phyloP scores from a whole-genome alignment of 441 rosid genomes.

The Gossypium aridum region DNA sequence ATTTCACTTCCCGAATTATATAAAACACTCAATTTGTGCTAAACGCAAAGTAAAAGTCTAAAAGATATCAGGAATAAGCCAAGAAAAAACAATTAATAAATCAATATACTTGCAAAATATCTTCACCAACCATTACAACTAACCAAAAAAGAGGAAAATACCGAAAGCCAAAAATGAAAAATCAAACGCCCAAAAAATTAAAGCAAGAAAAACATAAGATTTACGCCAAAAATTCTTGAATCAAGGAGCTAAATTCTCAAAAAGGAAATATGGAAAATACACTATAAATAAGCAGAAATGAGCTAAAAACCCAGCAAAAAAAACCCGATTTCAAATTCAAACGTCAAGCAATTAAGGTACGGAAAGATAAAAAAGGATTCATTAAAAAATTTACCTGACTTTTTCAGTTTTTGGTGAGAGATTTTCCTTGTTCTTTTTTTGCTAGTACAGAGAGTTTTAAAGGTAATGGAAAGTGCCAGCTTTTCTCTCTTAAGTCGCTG shows the following conservation, averaged over 20 bases:
- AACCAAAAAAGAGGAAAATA: not conserved
- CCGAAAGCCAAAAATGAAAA: not conserved
- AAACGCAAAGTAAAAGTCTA: not conserved
- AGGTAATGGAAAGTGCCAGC: no score
- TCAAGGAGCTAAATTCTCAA: not conserved
- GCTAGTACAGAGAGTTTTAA: not conserved
- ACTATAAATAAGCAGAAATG: not conserved
- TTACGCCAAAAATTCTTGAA: not conserved
- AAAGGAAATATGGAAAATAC: not conserved
- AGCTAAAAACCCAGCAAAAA: conserved; percentile 8
- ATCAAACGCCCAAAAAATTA: not conserved
- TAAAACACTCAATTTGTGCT: not conserved
- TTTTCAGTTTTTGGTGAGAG: not conserved
- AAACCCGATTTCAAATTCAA: not conserved
- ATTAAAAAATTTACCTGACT: not conserved
- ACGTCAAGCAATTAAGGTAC: not conserved
- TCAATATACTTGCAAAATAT: not conserved
- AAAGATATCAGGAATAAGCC: not conserved
- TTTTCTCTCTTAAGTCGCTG: no score
- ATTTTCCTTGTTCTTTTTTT: not conserved
- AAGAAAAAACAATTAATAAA: not conserved
- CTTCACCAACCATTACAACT: not conserved
- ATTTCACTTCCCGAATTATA: not conserved
- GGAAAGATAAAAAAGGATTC: not conserved
- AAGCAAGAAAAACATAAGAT: not conserved